These are phyloP conservation scores for Hypoxylon crocopeplum DNA, from an alignment of 495 filamentous ascomycete genomes.

Conservation along the genomic window DNA sequence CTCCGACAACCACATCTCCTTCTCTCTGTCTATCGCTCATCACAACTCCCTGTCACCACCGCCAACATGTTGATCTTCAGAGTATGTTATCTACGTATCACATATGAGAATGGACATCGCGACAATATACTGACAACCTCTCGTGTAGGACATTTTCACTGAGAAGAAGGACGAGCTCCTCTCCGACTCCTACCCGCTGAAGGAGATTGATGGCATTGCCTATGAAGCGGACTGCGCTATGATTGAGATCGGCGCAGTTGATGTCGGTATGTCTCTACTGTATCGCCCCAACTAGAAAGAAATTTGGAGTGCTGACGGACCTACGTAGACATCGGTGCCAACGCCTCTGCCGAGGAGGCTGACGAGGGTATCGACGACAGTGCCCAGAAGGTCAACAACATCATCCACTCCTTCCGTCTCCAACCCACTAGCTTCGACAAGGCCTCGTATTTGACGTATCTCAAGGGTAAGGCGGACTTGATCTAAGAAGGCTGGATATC, in stretches of 20 bases:
- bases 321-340: slow-evolving; percentile 83
- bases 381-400: slow-evolving; percentile 84
- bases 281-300: slow-evolving; percentile 8
- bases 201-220: slow-evolving; percentile 74
- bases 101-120: neutral
- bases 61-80: slow-evolving; percentile 90
- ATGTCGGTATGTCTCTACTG: slow-evolving; percentile 67
- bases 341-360: slow-evolving; percentile 91
- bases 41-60: slow-evolving; percentile 30
- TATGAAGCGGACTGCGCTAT: slow-evolving; percentile 91
- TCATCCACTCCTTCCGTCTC: slow-evolving; percentile 91
- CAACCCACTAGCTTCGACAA: slow-evolving; percentile 80
- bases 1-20: slow-evolving; percentile 21
- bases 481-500: slow-evolving; percentile 1
- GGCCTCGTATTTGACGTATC: slow-evolving; percentile 76
- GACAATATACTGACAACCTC: slow-evolving; percentile 21
- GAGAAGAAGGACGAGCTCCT: slow-evolving; percentile 83
- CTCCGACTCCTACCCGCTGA: slow-evolving; percentile 88
- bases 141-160: slow-evolving; percentile 79
- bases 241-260: slow-evolving; percentile 75
- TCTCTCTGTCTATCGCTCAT: slow-evolving; percentile 27
- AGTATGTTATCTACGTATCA: slow-evolving; percentile 54
- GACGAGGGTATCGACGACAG: slow-evolving; percentile 75
- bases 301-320: slow-evolving; percentile 1
- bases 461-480: slow-evolving; percentile 71